These are phyloP conservation scores for Colletotrichum orbiculare DNA, from an alignment of 2,329 filamentous ascomycete species.

Conservation along the genomic window DNA sequence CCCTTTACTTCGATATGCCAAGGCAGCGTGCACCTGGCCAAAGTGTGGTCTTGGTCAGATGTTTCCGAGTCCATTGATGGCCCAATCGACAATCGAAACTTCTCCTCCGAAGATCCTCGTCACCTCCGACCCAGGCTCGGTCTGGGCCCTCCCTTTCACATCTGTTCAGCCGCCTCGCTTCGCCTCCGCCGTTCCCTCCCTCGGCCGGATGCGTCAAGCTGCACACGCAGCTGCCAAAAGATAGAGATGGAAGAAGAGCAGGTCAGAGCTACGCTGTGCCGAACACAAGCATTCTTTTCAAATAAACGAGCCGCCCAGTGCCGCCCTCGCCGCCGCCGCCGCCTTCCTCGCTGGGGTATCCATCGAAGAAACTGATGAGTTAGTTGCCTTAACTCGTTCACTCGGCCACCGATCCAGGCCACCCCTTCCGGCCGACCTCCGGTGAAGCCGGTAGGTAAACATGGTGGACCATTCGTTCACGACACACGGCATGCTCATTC, in stretches of 20 bases:
- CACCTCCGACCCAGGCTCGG: too few relatives aligned
- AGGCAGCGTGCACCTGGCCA: too few relatives aligned
- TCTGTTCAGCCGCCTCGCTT: neutral
- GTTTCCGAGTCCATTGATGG: too few relatives aligned
- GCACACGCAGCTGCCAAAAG: conserved; percentile 4
- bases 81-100: too few relatives aligned
- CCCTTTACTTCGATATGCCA: too few relatives aligned
- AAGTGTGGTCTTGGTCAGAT: too few relatives aligned
- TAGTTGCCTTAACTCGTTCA: neutral
- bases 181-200: neutral
- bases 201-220: conserved; percentile 28
- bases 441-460: too few relatives aligned
- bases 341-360: too few relatives aligned
- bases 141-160: conserved; percentile 1
- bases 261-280: neutral
- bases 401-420: neutral
- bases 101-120: too few relatives aligned
- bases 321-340: neutral
- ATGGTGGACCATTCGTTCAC: too few relatives aligned
- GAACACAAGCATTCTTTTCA: neutral
- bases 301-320: neutral
- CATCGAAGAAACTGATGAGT: neutral
- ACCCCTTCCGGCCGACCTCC: neutral
- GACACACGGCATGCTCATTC: too few relatives aligned
- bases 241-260: neutral